Evolutionary conservation across 805 yeast species (phyloP), one percentile per base, ranked within the genome.

Genomic region (Candida sanyiensis): DNA sequence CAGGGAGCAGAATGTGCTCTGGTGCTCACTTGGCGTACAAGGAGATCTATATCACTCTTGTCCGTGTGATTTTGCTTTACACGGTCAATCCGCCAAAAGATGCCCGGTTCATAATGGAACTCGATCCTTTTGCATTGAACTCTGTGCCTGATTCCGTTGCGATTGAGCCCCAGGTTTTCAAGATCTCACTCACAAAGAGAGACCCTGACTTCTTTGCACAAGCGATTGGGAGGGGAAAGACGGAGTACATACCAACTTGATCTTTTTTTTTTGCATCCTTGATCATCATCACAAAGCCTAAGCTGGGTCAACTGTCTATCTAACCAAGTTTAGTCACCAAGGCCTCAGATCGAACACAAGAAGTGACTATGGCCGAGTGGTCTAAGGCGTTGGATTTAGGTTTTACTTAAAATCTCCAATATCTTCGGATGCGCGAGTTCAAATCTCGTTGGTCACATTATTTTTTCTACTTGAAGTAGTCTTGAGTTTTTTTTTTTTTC

Each of bases 1-100:
- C 73, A 15, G 94, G 94, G 0, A 64, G 80, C 1, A 59, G 94
- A 39, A 77, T 71, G 77, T 84, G 94, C 55, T 69, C 81, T 0
- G 94, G 93, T 0, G 70, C 70, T 34, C 69, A 72, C 38, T 63
- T 83, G 35, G 88, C 88, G 0, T 65, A 68, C 47, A 70, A 75
- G 38, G 88, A 83, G 54, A 61, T 83, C 50, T 84, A 83, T 50
- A 64, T 74, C 4, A 54, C 81, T 13, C 55, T 77, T 15, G 61
- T 75, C 42, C 70, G 85, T 37, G 51, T 77, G 37, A 52, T 83
- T 2, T 51, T 78, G 2, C 49, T 69, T 18, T 84, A 73, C 50
- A 61, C 69, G 35, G 64, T 82, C 11, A 52, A 52, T n/a, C 51
- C 63, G 9, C 78, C 82, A 0, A 34, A 35, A 0, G 57, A 64